phyloP scores from a whole-genome alignment of 208 protist species.

The Leishmania tarentolae region DNA sequence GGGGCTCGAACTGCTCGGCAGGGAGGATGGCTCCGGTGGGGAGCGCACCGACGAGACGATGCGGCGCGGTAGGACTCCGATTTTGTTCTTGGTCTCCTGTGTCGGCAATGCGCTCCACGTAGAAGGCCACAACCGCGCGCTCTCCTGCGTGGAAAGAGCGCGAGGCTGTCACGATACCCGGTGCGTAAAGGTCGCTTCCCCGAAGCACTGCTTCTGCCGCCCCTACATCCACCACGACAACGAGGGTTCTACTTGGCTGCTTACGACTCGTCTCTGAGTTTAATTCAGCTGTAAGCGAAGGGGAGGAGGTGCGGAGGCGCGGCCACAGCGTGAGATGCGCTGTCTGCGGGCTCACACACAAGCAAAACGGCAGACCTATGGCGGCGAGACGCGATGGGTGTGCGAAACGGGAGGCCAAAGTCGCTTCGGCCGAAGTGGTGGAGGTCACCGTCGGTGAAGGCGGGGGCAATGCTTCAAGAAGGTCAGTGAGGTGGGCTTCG shows the following conservation, averaged over 20 bases:
- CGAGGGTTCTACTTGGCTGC: constrained; percentile 1
- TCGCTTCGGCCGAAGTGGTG: not conserved
- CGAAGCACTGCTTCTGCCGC: constrained; percentile 91
- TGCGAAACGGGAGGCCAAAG: constrained; percentile 7
- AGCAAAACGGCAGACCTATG: constrained; percentile 25
- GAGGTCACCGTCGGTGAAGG: not conserved
- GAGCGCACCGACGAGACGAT: constrained; percentile 14
- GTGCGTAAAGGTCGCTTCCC: constrained; percentile 83
- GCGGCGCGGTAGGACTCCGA: not conserved
- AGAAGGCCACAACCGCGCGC: constrained; percentile 35
- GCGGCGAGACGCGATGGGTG: constrained; percentile 1
- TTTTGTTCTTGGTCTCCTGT: not conserved
- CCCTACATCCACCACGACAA: constrained; percentile 71
- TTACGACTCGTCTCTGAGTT: not conserved
- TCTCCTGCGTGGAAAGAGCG: constrained; percentile 32
- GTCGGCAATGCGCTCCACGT: constrained; percentile 20
- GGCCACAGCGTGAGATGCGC: constrained; percentile 15
- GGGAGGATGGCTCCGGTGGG: constrained; percentile 23
- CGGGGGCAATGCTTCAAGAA: not conserved
- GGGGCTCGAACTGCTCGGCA: constrained; percentile 8
- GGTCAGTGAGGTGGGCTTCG: not conserved
- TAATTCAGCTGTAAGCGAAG: not conserved
- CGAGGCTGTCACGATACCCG: constrained; percentile 50
- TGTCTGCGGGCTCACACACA: constrained; percentile 14
- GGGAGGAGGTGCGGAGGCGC: not conserved